phyloP scores from a whole-genome alignment of 2,329 filamentous ascomycete genomes.

The Phoma sp. region DNA sequence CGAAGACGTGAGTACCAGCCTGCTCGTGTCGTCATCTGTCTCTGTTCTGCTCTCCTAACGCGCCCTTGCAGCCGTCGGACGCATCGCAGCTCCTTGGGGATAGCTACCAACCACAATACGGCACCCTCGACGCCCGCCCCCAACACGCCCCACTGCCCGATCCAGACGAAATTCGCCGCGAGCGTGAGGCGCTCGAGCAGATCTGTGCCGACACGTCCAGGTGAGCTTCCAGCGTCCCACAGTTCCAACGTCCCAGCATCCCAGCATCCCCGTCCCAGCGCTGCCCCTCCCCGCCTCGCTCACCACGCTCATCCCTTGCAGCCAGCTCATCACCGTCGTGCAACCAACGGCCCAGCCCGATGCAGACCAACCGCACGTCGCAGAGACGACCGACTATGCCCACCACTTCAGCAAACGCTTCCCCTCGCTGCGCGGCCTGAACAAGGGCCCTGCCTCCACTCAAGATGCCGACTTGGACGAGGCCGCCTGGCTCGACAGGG shows the following conservation, averaged over 20 bases:
- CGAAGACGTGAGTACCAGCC: conserved; percentile 48
- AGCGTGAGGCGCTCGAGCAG: conserved; percentile 56
- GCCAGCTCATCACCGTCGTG: conserved; percentile 58
- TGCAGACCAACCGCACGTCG: conserved; percentile 24
- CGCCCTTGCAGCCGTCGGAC: conserved; percentile 51
- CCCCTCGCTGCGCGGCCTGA: conserved; percentile 31
- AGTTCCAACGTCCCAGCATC: neutral
- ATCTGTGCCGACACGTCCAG: conserved; percentile 55
- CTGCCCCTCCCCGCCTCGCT: neutral
- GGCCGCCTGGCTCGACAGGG: conserved; percentile 42
- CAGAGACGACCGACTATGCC: conserved; percentile 50
- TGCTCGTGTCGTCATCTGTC: conserved; percentile 5
- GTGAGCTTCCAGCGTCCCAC: conserved; percentile 45
- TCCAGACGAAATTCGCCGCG: conserved; percentile 56
- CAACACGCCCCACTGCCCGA: conserved; percentile 51
- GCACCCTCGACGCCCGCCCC: conserved; percentile 41
- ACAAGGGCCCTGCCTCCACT: conserved; percentile 32
- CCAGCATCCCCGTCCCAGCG: neutral
- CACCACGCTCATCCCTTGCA: conserved; percentile 41
- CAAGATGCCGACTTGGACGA: conserved; percentile 42
- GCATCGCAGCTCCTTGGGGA: conserved; percentile 55
- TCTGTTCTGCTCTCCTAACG: conserved; percentile 28
- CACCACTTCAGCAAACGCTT: conserved; percentile 53
- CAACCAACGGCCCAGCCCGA: conserved; percentile 52
- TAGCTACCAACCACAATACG: conserved; percentile 52